These are phyloP conservation scores for Clitopilus passeckerianus DNA, from an alignment of 768 basidiomycete genomes.

Conservation along the genomic window DNA sequence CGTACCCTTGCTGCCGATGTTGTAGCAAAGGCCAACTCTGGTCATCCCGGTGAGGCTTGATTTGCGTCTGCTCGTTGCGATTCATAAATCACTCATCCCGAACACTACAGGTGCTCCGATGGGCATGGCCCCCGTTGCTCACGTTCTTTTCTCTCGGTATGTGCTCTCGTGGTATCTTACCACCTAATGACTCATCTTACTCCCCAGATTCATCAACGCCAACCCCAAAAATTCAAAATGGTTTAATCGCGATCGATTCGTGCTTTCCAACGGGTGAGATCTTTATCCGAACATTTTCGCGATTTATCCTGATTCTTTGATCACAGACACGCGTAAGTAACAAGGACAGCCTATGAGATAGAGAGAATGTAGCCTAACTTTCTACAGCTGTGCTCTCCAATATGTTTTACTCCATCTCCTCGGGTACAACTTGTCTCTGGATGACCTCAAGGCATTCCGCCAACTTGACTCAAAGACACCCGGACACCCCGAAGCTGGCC, in stretches of 20 bases:
- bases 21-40: constrained; percentile 87
- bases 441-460: constrained; percentile 92
- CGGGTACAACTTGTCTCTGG: constrained; percentile 88
- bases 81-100: constrained; percentile 7
- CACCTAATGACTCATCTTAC: neutral
- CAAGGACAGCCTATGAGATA: neutral
- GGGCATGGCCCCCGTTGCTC: constrained; percentile 86
- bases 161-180: constrained; percentile 3
- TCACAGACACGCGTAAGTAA: constrained; percentile 68
- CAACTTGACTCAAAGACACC: constrained; percentile 88
- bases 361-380: neutral
- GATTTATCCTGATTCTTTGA: constrained; percentile 7
- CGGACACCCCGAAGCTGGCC: constrained; percentile 82
- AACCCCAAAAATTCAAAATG: constrained; percentile 89
- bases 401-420: constrained; percentile 89
- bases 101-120: constrained; percentile 75
- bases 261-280: constrained; percentile 89
- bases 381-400: constrained; percentile 80
- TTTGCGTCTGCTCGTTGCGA: constrained; percentile 4
- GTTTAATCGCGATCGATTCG: constrained; percentile 97
- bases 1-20: constrained; percentile 73
- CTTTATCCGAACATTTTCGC: neutral
- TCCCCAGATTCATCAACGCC: constrained; percentile 71
- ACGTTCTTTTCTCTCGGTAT: constrained; percentile 75
- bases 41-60: constrained; percentile 69